Evolutionary conservation across 805 yeast species (phyloP), one percentile per base, ranked within the genome.

Genomic region (Saturnispora quitensis): DNA sequence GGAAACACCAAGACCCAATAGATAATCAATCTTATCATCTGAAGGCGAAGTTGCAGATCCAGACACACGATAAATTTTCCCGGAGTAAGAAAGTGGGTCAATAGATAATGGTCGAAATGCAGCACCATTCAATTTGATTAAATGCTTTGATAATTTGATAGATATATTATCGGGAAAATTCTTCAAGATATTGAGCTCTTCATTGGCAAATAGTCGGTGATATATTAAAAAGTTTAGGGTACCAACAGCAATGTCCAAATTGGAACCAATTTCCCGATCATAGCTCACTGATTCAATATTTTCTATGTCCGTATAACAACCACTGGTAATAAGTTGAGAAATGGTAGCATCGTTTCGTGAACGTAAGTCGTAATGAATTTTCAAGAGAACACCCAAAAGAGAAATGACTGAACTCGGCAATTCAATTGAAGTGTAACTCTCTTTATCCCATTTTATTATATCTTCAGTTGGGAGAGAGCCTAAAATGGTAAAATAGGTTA

Each of bases 91-190:
- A 66, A 65, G 4, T 64, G 59, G 20, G 60, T 65, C 3, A 65
- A 63, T 22, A 72, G 74, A n/a, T 64, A 62, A 1, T 65, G 60
- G 42, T 9, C 64, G 64, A 56, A 68, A 77, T 1, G 74, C 66
- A 46, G 72, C 68, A 46, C 71, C 72, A 31, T 77, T 62, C 42
- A 81, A 67, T 3, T 68, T 62, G 17, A 80, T 64, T 1, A 80
- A 49, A 52, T 74, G 76, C 27, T 75, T 76, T 45, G 78, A 67
- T 4, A 80, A 67, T 1, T 56, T 55, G 12, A 61, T 47, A 0
- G 78, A 74, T 34, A 73, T 58, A 28, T 65, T 69, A 15, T 57
- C 53, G 18, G 56, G 57, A 12, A 51, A 53, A 17, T 49, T 50
- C 8, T 54, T 56, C 18, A 63, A 52, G 17, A 61, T 52, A 15